Evolutionary conservation across 2,329 filamentous ascomycete species (phyloP).

Genomic region (Periglandula ipomoeae): DNA sequence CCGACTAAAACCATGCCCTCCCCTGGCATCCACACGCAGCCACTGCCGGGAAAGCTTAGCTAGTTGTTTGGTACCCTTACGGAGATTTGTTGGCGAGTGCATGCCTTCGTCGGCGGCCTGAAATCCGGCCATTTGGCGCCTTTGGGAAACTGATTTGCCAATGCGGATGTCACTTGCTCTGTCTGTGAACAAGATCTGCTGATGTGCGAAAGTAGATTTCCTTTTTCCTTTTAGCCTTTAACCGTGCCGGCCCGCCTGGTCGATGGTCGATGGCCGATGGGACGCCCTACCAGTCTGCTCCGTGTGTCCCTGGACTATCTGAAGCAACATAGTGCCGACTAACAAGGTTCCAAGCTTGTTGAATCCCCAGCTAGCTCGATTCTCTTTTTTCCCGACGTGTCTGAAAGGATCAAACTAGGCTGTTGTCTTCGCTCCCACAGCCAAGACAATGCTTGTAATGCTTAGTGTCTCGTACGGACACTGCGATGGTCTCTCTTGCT

Average conservation of each 20-base stretch:
- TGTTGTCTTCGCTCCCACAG: background rate
- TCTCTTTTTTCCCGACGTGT: background rate
- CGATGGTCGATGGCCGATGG: slow-evolving; percentile 4
- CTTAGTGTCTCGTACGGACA: background rate
- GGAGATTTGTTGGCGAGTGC: background rate
- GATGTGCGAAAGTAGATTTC: background rate
- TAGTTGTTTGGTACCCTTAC: background rate
- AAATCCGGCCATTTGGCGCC: background rate
- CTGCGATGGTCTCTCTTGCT: too few species aligned
- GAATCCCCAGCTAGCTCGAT: background rate
- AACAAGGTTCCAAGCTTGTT: background rate
- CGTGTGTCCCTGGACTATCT: background rate
- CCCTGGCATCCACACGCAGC: slow-evolving; percentile 2
- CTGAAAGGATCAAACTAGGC: background rate
- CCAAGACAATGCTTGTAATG: too few species aligned
- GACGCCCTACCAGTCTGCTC: slow-evolving; percentile 1
- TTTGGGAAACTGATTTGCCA: background rate
- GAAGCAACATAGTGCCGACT: slow-evolving; percentile 1
- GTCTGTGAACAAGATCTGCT: background rate
- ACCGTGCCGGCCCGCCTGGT: slow-evolving; percentile 5
- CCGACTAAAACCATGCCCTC: slow-evolving; percentile 1
- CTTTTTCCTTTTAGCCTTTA: background rate
- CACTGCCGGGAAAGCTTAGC: slow-evolving; percentile 1
- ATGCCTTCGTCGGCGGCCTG: background rate
- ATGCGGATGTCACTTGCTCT: background rate